These are phyloP conservation scores for Pseudogymnoascus sp. DNA, from an alignment of 2,329 filamentous ascomycete genomes.

Conservation along the genomic window DNA sequence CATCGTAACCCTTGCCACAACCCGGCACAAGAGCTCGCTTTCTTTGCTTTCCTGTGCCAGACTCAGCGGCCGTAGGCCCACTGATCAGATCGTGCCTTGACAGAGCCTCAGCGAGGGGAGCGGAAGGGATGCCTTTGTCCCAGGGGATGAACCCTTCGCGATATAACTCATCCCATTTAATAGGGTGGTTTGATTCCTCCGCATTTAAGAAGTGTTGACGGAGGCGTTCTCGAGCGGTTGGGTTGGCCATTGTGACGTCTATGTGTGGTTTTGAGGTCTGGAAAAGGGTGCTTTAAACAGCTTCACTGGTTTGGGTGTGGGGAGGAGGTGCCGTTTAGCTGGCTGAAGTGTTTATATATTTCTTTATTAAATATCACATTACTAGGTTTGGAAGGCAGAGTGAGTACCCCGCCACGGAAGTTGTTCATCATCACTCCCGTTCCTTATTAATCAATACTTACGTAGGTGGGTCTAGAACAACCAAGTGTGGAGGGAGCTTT, in stretches of 20 bases:
- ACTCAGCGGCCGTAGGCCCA: conserved; percentile 10
- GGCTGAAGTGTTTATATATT: not conserved
- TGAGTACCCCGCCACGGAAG: not conserved
- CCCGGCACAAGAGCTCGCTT: conserved; percentile 65
- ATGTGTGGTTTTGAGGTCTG: not conserved
- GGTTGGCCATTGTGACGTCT: conserved; percentile 1
- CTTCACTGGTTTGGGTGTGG: not conserved
- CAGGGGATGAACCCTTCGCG: conserved; percentile 39
- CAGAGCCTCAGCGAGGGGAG: conserved; percentile 46
- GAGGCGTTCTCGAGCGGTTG: conserved; percentile 19
- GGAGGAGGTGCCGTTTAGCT: not conserved
- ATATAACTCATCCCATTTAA: conserved; percentile 42
- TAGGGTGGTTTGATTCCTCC: conserved; percentile 16
- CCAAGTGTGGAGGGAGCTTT: not conserved
- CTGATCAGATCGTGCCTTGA: conserved; percentile 38
- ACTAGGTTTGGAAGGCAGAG: not conserved
- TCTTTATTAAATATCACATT: conserved; percentile 3
- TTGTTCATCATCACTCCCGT: not conserved
- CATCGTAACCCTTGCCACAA: conserved; percentile 76
- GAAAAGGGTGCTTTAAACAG: not conserved
- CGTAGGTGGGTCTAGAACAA: conserved; percentile 1
- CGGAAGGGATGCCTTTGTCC: conserved; percentile 46
- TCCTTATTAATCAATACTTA: conserved; percentile 3
- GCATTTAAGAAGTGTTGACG: conserved; percentile 20
- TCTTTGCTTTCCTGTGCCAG: conserved; percentile 20